These are phyloP conservation scores for Bipolaris victoriae DNA, from an alignment of 2,329 filamentous ascomycete genomes.

Conservation along the genomic window DNA sequence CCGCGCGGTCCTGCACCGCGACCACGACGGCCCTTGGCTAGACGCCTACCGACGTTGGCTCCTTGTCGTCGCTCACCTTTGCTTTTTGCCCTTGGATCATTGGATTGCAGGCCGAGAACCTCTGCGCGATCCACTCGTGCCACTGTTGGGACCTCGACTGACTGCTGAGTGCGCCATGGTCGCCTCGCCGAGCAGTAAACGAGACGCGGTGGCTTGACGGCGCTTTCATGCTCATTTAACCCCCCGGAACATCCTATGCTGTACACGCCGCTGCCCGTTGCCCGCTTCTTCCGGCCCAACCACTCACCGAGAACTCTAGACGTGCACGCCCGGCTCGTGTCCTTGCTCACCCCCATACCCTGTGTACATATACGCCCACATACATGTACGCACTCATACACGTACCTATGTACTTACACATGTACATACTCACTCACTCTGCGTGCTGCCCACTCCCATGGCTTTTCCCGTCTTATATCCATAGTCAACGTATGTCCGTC, in stretches of 20 bases:
- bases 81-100: slow-evolving; percentile 7
- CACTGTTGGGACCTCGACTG: slow-evolving; percentile 5
- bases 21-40: neutral
- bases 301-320: slow-evolving; percentile 3
- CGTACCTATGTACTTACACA: too few relatives aligned
- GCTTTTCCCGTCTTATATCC: neutral
- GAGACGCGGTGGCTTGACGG: slow-evolving; percentile 1
- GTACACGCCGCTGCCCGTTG: neutral
- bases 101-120: slow-evolving; percentile 10
- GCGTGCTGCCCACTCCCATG: too few relatives aligned
- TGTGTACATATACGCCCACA: neutral
- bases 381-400: too few relatives aligned
- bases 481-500: too few relatives aligned
- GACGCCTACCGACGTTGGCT: slow-evolving; percentile 6
- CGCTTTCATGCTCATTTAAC: slow-evolving; percentile 10
- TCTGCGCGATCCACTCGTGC: slow-evolving; percentile 6
- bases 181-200: slow-evolving; percentile 2
- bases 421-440: too few relatives aligned
- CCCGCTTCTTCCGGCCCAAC: slow-evolving; percentile 3
- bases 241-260: neutral
- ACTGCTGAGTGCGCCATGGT: neutral
- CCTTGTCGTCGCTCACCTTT: neutral
- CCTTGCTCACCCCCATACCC: neutral
- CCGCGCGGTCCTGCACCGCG: slow-evolving; percentile 13
- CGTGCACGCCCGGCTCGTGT: neutral